A percentile compares a stretch with the other conserved stretches of the same genome.
phyloP scores from a whole-genome alignment of 129 eudicot species.

The Calendula officinalis region DNA sequence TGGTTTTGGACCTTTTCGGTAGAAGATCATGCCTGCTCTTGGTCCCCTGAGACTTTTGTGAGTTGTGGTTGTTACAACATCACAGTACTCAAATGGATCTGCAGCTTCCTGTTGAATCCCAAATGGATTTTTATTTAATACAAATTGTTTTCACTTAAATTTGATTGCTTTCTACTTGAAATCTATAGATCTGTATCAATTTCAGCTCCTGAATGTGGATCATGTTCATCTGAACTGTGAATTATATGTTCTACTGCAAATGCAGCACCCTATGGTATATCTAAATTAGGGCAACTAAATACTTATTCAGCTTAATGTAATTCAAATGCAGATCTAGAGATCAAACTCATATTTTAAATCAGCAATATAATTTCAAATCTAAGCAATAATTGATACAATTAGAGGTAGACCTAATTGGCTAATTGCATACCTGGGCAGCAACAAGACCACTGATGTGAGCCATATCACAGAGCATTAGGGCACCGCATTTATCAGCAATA shows the following conservation, averaged over 20 bases:
- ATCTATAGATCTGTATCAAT: background rate
- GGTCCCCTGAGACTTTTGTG: constrained; percentile 96
- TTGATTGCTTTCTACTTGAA: too few species aligned
- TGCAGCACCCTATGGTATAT: background rate
- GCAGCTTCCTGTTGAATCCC: constrained; percentile 72
- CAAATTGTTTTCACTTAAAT: too few species aligned
- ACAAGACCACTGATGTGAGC: constrained; percentile 99
- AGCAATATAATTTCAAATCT: background rate
- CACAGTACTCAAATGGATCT: constrained; percentile 95
- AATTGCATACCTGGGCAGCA: constrained; percentile 85
- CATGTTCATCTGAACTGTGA: background rate
- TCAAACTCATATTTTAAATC: background rate
- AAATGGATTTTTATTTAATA: background rate
- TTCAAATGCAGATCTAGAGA: constrained; percentile 12
- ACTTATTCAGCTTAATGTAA: background rate
- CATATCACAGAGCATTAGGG: constrained; percentile 90
- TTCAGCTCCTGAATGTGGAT: background rate
- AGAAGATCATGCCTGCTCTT: constrained; percentile 92
- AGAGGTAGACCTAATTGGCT: background rate
- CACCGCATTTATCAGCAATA: constrained; percentile 87
- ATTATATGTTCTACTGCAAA: background rate
- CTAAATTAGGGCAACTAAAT: background rate
- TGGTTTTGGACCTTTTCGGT: constrained; percentile 88
- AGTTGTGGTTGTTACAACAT: constrained; percentile 82
- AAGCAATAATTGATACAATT: background rate